Base-by-base conservation (phyloP, 2,329 filamentous ascomycete genomes). In the Coleophoma eucalyptorum region DNA sequence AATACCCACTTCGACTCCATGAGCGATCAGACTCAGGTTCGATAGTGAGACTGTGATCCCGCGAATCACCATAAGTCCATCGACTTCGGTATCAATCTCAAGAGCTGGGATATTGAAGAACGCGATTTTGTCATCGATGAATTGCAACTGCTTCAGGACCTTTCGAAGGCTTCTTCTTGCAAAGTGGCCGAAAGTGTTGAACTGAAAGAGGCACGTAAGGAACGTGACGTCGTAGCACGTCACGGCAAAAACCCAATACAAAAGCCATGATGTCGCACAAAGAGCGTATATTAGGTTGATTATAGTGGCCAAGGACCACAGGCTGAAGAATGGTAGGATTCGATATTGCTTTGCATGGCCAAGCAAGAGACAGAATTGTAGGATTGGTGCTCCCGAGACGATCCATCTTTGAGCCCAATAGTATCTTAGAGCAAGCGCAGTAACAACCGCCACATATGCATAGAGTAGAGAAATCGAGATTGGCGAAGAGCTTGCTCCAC, bases 21-120 rank as follows among this genome's bases (percentile, higher is more conserved):
- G 75, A 2, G 75, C 75, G 5, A 73, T 69, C 21, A 78, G 65
- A 3, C 71, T 78, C 50, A 81, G 57, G 5, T 66, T 74, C 1
- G 74, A 76, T 3, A 80, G 59, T 1, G 70, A 75, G n/a, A 80
- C 65, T 0, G 77, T 79, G 4, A 77, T 59, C 0, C 76, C 77
- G n/a, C 77, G 67, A 38, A 80, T 67, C 6, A 77, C 75, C 57
- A 80, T 72, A 16, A 80, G 62, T 0, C 77, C 78, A 54, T 76
- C 69, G 13, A 79, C 74, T 21, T 78, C 74, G 0, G 72, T 76
- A 55, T 80, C 77, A 41, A 80, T 79, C 56, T 80, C 77, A 48
- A 80, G 59, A 1, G 76, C 77, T 0, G 78, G 61, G 3, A 67
- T 56, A 47, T 66, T 53, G 50, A 67, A 67, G 42, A 65, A 61